Evolutionary conservation across 306 rosid species (phyloP), one percentile per base, ranked within the genome.

Genomic region (Sindora glabra): DNA sequence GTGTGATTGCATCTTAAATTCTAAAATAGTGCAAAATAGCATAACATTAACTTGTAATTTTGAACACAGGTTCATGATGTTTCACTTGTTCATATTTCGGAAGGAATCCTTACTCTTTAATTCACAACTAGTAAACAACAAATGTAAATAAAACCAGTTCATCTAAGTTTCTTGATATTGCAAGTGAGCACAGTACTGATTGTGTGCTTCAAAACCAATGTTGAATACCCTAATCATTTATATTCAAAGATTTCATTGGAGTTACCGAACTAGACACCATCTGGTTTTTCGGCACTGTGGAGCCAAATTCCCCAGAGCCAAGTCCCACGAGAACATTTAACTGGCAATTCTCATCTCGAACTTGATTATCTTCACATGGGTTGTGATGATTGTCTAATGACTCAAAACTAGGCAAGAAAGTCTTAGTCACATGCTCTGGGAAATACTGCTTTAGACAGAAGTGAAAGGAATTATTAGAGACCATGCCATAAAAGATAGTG

Each of bases 381-480:
- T n/a, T 4, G 32, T 23, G 56, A 39, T 48, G 40, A 56, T 44
- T 42, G 12, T 71, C 71, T 56, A 62, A 61, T 52, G 62, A 50
- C 39, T 51, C 56, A 15, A 13, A 59, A 60, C 61, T 56, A 22
- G 41, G 56, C 10, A 59, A 62, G 36, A 32, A 40, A 53, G 64
- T 33, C 54, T 70, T 82, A 57, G 59, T 52, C 30, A 26, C 52
- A 16, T 19, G 58, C 57, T 74, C 80, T 5, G 73, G 76, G 29
- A 83, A 61, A 65, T 76, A 94, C 71, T 68, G 74, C 66, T 92
- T 95, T 59, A 92, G 72, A 79, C 99, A 88, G 84, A 78, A 85
- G 88, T 37, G 25, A 47, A 71, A 67, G 62, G 62, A 76, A 50
- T 65, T 51, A 21, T 47, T 56, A 81, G 64, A 65, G 59, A 63